Evolutionary conservation across 2,329 filamentous ascomycete genomes (phyloP).

Genomic region (Ceratocystis huliohia): DNA sequence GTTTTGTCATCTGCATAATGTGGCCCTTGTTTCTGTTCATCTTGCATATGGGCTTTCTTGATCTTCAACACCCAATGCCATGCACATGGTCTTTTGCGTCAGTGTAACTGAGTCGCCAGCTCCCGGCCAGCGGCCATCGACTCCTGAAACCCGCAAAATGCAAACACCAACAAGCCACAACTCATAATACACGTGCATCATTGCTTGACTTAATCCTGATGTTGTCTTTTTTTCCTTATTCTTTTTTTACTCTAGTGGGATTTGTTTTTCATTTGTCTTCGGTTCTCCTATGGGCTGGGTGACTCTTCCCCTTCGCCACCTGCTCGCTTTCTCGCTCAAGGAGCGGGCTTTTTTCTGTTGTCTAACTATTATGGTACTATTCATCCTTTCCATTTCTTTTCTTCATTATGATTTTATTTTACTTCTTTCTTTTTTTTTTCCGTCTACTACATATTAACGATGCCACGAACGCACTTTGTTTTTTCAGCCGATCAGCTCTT

Average conservation of each 20-base stretch:
- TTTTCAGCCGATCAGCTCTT: background rate
- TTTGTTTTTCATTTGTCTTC: slow-evolving; percentile 3
- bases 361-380: slow-evolving; percentile 8
- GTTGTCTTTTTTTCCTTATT: background rate
- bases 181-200: background rate
- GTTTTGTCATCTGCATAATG: background rate
- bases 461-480: background rate
- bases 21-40: background rate
- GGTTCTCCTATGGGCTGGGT: background rate
- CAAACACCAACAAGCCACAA: slow-evolving; percentile 14
- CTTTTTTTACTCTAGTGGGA: background rate
- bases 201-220: background rate
- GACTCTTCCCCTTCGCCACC: background rate
- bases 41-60: background rate
- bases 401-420: background rate
- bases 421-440: background rate
- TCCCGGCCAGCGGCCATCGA: slow-evolving; percentile 9
- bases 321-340: background rate
- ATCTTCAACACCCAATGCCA: background rate
- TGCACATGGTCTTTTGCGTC: slow-evolving; percentile 9
- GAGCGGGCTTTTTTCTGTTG: background rate
- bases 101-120: slow-evolving; percentile 15
- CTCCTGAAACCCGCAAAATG: slow-evolving; percentile 18
- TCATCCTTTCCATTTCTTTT: background rate
- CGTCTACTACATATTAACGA: slow-evolving; percentile 4